Conservation (phyloP, 345 rosid species). For the Turnera subulata region DNA sequence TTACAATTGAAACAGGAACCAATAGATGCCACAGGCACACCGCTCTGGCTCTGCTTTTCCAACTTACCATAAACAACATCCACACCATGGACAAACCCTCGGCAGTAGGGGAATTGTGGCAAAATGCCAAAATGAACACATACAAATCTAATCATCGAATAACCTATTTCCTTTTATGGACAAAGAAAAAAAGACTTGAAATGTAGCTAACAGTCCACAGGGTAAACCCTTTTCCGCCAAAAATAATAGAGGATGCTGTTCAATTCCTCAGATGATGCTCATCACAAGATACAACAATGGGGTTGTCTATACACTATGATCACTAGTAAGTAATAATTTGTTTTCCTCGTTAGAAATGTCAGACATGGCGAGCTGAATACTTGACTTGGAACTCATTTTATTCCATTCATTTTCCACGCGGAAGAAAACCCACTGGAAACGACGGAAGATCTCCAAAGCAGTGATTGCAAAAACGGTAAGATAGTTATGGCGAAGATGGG, state of each 20-base stretch:
- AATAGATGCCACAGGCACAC: too few relatives aligned
- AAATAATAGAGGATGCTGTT: constrained; percentile 6
- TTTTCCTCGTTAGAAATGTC: constrained; percentile 49
- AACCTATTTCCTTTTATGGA: constrained; percentile 9
- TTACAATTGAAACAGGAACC: too few relatives aligned
- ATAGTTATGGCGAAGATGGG: constrained; percentile 93
- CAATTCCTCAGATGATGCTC: constrained; percentile 8
- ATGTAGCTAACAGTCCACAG: constrained; percentile 1
- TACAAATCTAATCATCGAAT: background rate
- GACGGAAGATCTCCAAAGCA: constrained; percentile 74
- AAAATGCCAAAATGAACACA: too few relatives aligned
- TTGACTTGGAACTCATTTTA: constrained; percentile 58
- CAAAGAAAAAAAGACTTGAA: constrained; percentile 1
- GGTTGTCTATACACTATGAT: constrained; percentile 43
- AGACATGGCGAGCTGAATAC: constrained; percentile 36
- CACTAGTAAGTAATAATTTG: constrained; percentile 49
- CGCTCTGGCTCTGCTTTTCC: too few relatives aligned
- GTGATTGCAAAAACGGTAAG: constrained; percentile 70
- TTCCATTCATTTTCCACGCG: constrained; percentile 92
- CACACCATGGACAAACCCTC: too few relatives aligned
- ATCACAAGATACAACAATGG: background rate
- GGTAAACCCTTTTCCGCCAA: constrained; percentile 5
- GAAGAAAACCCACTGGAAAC: constrained; percentile 96
- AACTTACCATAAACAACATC: too few relatives aligned
- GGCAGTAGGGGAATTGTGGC: too few relatives aligned